Percentiles rank a stretch among this genome's conserved stretches.
These are phyloP conservation scores for Epithemia pelagica DNA, from an alignment of 108 stramenopile species.

Conservation along the genomic window DNA sequence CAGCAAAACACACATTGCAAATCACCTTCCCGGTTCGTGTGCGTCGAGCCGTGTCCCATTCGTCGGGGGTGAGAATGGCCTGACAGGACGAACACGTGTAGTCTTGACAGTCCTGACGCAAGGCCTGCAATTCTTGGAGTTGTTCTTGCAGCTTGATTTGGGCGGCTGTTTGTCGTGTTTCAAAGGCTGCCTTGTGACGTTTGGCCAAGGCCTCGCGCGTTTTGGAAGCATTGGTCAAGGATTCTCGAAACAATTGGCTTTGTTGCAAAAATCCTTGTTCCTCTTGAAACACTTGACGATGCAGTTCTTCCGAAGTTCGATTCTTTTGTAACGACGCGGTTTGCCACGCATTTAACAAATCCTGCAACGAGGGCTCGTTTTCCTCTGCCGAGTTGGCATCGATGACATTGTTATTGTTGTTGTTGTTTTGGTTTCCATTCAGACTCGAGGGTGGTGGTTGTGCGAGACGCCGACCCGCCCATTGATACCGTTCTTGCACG, in stretches of 20 bases:
- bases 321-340: background rate
- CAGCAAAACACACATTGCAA: background rate
- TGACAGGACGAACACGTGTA: background rate
- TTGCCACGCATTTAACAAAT: background rate
- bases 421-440: background rate
- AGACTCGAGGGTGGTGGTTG: background rate
- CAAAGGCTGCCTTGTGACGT: slow-evolving; percentile 7
- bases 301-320: slow-evolving; percentile 13
- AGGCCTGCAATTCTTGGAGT: background rate
- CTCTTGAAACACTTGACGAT: slow-evolving; percentile 11
- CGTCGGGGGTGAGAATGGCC: background rate
- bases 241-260: slow-evolving; percentile 14
- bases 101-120: background rate
- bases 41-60: background rate
- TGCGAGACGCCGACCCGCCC: background rate
- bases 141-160: background rate
- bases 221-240: background rate
- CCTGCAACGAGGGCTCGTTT: background rate
- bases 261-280: slow-evolving; percentile 16
- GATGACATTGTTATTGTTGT: no score
- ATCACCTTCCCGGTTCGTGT: background rate
- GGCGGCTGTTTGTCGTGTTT: slow-evolving; percentile 1
- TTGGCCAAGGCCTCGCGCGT: background rate
- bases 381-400: background rate
- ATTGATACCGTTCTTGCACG: background rate